Conservation (phyloP, 2,329 filamentous ascomycete genomes). For the Sphaerulina populicola region DNA sequence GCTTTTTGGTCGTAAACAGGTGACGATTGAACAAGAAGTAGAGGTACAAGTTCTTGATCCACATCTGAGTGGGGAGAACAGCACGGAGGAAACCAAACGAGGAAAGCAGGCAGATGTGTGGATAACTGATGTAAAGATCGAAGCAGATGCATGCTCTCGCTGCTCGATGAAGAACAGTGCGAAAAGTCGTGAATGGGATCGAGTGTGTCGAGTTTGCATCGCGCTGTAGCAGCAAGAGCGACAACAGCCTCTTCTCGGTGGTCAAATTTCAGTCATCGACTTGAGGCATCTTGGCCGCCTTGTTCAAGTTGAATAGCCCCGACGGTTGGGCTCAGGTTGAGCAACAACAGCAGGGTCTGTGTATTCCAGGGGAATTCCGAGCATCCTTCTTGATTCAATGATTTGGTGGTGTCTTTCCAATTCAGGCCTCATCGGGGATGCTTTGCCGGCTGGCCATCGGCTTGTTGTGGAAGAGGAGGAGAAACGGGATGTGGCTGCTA, state of each 20-base stretch:
- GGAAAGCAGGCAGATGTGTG: not conserved
- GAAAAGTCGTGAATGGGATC: not conserved
- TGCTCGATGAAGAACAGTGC: not conserved
- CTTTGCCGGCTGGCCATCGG: conserved; percentile 7
- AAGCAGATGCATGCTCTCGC: conserved; percentile 1
- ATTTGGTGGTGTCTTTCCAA: not conserved
- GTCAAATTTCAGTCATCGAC: not conserved
- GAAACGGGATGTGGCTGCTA: conserved; percentile 5
- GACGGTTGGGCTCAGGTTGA: not conserved
- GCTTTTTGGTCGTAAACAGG: not conserved
- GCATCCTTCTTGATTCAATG: conserved; percentile 3
- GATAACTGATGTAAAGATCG: not conserved
- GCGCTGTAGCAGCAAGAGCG: not conserved
- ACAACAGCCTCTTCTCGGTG: not conserved
- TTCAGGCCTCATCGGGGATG: conserved; percentile 2
- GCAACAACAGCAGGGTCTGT: not conserved
- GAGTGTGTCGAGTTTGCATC: not conserved
- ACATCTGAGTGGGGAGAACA: not conserved
- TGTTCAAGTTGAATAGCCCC: not conserved
- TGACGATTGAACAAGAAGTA: not conserved
- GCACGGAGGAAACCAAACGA: not conserved
- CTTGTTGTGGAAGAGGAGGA: conserved; percentile 5
- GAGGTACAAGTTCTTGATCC: conserved; percentile 2
- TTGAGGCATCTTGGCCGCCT: not conserved
- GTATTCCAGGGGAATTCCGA: not conserved